Percentiles rank a stretch among this genome's conserved stretches.
Evolutionary conservation across 306 rosid genomes (phyloP).

Genomic region (Rosa chinensis): DNA sequence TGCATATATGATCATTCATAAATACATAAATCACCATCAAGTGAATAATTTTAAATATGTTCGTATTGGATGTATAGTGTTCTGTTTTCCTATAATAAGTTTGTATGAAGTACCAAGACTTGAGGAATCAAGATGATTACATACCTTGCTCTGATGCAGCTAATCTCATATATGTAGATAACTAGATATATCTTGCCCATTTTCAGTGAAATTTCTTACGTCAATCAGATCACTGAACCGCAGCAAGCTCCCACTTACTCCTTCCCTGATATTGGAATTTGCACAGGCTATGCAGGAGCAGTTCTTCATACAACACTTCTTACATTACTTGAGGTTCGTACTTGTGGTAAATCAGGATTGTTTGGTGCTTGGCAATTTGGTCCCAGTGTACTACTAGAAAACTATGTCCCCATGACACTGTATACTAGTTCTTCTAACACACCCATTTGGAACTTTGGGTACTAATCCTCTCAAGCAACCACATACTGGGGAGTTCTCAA

Average conservation of each 20-base stretch:
- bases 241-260: slow-evolving; percentile 41
- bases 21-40: background rate
- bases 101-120: background rate
- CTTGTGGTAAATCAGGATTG: background rate
- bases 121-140: background rate
- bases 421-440: too few species aligned
- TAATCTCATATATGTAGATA: slow-evolving; percentile 20
- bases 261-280: slow-evolving; percentile 16
- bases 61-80: too few species aligned
- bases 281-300: slow-evolving; percentile 7
- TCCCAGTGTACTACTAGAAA: background rate
- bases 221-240: slow-evolving; percentile 36
- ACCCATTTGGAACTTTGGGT: too few species aligned
- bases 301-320: background rate
- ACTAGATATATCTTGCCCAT: slow-evolving; percentile 35
- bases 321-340: background rate
- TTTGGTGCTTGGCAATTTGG: slow-evolving; percentile 2
- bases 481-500: too few species aligned
- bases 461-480: too few species aligned
- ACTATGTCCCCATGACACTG: too few species aligned
- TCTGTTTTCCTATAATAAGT: background rate
- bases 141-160: slow-evolving; percentile 40
- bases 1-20: background rate
- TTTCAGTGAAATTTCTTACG: slow-evolving; percentile 6
- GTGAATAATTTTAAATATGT: too few species aligned